Percentiles rank a stretch among this genome's conserved stretches.
Conservation (phyloP, 768 basidiomycete species). For the Porpolomopsis calyptriformis region DNA sequence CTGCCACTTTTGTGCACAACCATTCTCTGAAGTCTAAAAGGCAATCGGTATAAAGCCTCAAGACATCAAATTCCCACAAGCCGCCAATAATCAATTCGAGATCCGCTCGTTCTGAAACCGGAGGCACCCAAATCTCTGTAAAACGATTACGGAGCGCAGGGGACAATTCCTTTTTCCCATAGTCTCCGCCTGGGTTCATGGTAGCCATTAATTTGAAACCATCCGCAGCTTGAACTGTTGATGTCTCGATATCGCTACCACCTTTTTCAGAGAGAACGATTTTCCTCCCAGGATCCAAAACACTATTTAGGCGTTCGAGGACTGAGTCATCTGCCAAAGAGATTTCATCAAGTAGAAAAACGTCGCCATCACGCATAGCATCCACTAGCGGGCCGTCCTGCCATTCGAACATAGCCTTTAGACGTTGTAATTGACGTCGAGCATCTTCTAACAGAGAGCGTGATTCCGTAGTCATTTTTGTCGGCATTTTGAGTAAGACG, state of each 20-base stretch:
- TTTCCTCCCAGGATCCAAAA: conserved; percentile 81
- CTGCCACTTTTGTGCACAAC: conserved; percentile 53
- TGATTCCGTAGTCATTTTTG: conserved; percentile 21
- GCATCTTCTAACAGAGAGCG: conserved; percentile 29
- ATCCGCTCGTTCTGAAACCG: conserved; percentile 63
- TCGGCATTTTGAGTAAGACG: conserved; percentile 18
- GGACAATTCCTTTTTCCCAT: conserved; percentile 97
- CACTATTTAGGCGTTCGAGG: conserved; percentile 92
- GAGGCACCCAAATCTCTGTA: conserved; percentile 98
- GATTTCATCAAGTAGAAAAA: conserved; percentile 92
- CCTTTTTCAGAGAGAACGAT: conserved; percentile 91
- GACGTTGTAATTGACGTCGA: conserved; percentile 34
- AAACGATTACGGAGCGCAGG: conserved; percentile 95
- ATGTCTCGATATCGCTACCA: conserved; percentile 58
- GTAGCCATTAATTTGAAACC: conserved; percentile 88
- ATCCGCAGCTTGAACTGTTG: conserved; percentile 51
- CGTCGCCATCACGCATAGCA: conserved; percentile 76
- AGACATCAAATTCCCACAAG: conserved; percentile 49
- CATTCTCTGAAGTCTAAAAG: conserved; percentile 77
- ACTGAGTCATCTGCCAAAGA: conserved; percentile 98
- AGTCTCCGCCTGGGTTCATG: conserved; percentile 99
- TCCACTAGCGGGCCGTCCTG: conserved; percentile 91
- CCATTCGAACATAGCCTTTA: conserved; percentile 91
- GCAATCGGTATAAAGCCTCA: conserved; percentile 45
- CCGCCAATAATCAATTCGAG: conserved; percentile 65